Percentiles rank a stretch among this genome's conserved stretches.
Evolutionary conservation across 495 filamentous ascomycete genomes (phyloP).

Genomic region (Aspergillus homomorphus): DNA sequence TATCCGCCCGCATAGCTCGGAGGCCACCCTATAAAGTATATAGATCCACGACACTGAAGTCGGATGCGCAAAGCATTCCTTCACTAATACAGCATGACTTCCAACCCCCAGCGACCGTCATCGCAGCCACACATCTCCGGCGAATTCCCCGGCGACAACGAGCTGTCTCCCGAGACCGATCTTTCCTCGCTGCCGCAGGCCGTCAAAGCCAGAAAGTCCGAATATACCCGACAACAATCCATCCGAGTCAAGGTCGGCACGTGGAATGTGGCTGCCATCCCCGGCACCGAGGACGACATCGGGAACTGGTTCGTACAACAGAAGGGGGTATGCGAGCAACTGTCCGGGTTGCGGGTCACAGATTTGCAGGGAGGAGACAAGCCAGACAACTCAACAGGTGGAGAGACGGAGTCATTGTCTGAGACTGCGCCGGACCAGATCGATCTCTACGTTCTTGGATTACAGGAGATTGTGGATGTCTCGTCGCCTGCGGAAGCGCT

Average conservation of each 20-base stretch:
- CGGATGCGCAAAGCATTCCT: neutral
- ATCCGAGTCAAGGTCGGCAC: constrained; percentile 83
- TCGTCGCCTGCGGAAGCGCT: constrained; percentile 62
- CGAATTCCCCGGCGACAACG: constrained; percentile 22
- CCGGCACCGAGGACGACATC: constrained; percentile 81
- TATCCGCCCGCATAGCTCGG: neutral
- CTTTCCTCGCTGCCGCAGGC: constrained; percentile 52
- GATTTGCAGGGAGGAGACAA: constrained; percentile 1
- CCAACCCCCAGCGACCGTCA: constrained; percentile 9
- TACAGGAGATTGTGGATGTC: constrained; percentile 91
- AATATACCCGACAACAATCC: constrained; percentile 68
- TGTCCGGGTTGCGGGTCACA: constrained; percentile 44
- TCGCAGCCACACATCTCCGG: constrained; percentile 12
- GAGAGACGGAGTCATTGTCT: neutral
- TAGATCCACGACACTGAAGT: neutral
- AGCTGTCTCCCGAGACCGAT: constrained; percentile 29
- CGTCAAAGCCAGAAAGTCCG: constrained; percentile 66
- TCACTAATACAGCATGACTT: constrained; percentile 13
- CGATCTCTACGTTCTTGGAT: constrained; percentile 82
- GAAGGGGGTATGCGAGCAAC: constrained; percentile 59
- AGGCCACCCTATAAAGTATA: neutral
- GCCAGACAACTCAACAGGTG: neutral
- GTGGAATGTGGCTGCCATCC: constrained; percentile 89
- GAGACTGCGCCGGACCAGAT: constrained; percentile 54
- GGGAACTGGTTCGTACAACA: constrained; percentile 80